Base-by-base conservation (phyloP, 495 filamentous ascomycete genomes). In the Gamarada debralockiae region DNA sequence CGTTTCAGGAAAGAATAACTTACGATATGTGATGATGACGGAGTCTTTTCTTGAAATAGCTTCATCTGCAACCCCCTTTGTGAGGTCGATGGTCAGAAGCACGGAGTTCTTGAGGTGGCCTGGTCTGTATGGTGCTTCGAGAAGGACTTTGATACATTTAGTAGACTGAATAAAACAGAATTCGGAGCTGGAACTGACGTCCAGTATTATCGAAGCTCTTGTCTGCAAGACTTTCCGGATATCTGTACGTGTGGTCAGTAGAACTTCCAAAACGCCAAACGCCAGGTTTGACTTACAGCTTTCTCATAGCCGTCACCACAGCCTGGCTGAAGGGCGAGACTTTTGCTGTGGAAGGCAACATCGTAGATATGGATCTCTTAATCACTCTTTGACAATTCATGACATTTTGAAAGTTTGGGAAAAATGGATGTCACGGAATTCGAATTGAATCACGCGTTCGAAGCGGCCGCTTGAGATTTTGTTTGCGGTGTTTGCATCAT, bases 171-270 rank as follows among this genome's bases (percentile, higher is more conserved):
- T 1, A 2, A 10, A 14, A 14, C 22, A 14, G 3, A 29, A 42
- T 7, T 25, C 5, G 17, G 18, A 40, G n/a, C 23, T 38, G 4
- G 13, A 3, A 37, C 85, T 64, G 70, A 90, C 88, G 67, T 55
- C 90, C 90, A 36, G 89, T 97, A 58, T 98, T 98, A 65, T 98
- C 93, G 73, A 87, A 98, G 68, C 85, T 84, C 60, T 85, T 85
- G 60, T 97, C 92, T 10, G 93, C 92, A 41, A 97, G 75, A 36
- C 81, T 81, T 69, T 92, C 86, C 0, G 93, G 93, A 66, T 95
- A 98, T 34, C 90, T 95, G 61, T 48, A 24, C 55, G 13, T 13
- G 52, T 45, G 58, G 56, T 59, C 45, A 55, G 50, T 51, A 56
- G 53, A 42, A 55, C 50, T 23, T 38, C 38, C 15, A 46, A 15